phyloP scores from a whole-genome alignment of 768 basidiomycete species.

The Podaxis mareebaensis region DNA sequence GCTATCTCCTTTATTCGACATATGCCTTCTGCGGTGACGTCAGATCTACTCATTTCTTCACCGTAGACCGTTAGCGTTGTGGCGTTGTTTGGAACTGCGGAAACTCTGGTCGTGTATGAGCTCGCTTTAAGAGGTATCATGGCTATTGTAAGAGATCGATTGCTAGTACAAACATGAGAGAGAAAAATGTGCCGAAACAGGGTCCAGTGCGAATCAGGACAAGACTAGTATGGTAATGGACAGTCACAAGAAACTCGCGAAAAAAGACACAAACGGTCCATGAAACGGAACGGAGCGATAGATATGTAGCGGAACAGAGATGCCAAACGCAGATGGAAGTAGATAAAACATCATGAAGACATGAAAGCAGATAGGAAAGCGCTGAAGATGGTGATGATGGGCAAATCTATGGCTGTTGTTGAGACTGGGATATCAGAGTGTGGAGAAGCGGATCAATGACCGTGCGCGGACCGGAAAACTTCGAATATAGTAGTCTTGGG shows the following conservation, averaged over 20 bases:
- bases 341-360: not conserved
- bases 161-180: not conserved
- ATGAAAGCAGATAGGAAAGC: not conserved
- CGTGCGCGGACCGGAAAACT: not conserved
- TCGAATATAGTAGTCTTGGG: not conserved
- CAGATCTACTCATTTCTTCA: not conserved
- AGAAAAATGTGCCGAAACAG: not conserved
- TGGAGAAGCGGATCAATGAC: not conserved
- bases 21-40: constrained; percentile 4
- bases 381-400: not conserved
- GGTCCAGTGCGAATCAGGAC: not conserved
- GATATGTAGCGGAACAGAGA: constrained; percentile 1
- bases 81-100: not conserved
- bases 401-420: not conserved
- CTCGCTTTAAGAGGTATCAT: not conserved
- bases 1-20: constrained; percentile 8
- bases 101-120: not conserved
- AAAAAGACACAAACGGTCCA: not conserved
- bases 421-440: not conserved
- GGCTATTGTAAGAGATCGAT: not conserved
- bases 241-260: not conserved
- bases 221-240: not conserved
- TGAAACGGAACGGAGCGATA: not conserved
- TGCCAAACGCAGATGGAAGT: not conserved
- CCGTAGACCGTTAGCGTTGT: not conserved